These are phyloP conservation scores for Curvularia eragrostidis DNA, from an alignment of 2,329 filamentous ascomycete species.

Conservation along the genomic window DNA sequence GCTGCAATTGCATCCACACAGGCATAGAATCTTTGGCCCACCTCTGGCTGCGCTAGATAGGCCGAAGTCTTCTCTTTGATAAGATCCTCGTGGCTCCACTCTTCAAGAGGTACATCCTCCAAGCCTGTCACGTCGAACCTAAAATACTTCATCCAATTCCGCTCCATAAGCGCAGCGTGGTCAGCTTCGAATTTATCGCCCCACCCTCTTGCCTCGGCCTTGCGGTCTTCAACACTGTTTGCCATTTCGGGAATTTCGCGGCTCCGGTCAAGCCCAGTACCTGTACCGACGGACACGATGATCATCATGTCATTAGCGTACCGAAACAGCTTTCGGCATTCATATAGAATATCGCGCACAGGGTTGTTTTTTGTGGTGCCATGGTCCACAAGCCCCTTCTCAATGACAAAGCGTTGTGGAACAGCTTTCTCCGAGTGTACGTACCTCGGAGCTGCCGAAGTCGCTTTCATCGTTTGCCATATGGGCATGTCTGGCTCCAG, in stretches of 20 bases:
- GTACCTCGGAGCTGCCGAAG: slow-evolving; percentile 35
- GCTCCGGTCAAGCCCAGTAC: slow-evolving; percentile 27
- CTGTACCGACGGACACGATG: slow-evolving; percentile 40
- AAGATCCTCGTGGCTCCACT: slow-evolving; percentile 36
- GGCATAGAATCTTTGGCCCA: slow-evolving; percentile 34
- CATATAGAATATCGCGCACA: slow-evolving; percentile 40
- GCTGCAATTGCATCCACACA: slow-evolving; percentile 40
- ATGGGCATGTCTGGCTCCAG: slow-evolving; percentile 35
- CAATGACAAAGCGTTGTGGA: slow-evolving; percentile 32
- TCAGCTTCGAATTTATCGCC: slow-evolving; percentile 37
- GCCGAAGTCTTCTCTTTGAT: slow-evolving; percentile 38
- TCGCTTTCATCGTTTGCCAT: slow-evolving; percentile 38
- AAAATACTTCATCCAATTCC: slow-evolving; percentile 44
- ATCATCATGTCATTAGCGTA: slow-evolving; percentile 44
- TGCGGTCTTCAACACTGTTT: slow-evolving; percentile 33
- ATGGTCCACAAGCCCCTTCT: slow-evolving; percentile 41
- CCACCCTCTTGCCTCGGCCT: slow-evolving; percentile 25
- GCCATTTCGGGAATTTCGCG: slow-evolving; percentile 36
- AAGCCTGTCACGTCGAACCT: slow-evolving; percentile 41
- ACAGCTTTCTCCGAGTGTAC: slow-evolving; percentile 21
- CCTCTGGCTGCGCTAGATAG: slow-evolving; percentile 36
- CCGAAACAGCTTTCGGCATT: slow-evolving; percentile 41
- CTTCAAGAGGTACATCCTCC: slow-evolving; percentile 38
- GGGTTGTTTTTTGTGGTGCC: slow-evolving; percentile 45
- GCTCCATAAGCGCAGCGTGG: slow-evolving; percentile 32